Evolutionary conservation across 2,329 filamentous ascomycete genomes (phyloP).

Genomic region (Xylariales sp.): DNA sequence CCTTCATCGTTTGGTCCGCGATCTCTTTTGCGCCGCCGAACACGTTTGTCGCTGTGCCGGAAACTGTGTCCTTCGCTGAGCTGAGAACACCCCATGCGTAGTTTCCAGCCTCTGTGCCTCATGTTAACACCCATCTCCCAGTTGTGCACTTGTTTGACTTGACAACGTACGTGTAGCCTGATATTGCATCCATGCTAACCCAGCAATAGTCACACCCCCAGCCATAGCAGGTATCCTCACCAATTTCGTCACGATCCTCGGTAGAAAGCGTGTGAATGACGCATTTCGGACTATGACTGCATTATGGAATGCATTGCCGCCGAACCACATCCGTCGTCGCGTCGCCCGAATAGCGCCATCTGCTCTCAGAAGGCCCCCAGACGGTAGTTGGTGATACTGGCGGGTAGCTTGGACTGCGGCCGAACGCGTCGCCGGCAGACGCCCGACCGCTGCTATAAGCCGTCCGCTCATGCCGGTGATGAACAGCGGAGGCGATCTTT

Average conservation of each 20-base stretch:
- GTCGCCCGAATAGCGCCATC: slow-evolving; percentile 59
- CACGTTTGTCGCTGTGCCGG: slow-evolving; percentile 62
- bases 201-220: slow-evolving; percentile 80
- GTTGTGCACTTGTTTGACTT: background rate
- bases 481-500: slow-evolving; percentile 26
- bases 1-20: slow-evolving; percentile 71
- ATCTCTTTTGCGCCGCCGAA: slow-evolving; percentile 70
- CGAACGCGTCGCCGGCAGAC: slow-evolving; percentile 23
- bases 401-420: slow-evolving; percentile 46
- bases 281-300: slow-evolving; percentile 59
- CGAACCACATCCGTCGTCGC: slow-evolving; percentile 67
- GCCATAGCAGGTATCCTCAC: slow-evolving; percentile 84
- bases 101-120: slow-evolving; percentile 46
- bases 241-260: slow-evolving; percentile 88
- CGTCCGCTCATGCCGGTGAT: slow-evolving; percentile 30
- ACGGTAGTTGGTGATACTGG: slow-evolving; percentile 62
- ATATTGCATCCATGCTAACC: slow-evolving; percentile 90
- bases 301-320: slow-evolving; percentile 82
- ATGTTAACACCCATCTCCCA: background rate
- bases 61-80: slow-evolving; percentile 66
- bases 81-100: slow-evolving; percentile 65
- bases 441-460: slow-evolving; percentile 29
- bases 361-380: slow-evolving; percentile 64
- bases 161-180: slow-evolving; percentile 74
- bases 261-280: slow-evolving; percentile 64